Percentiles rank a stretch among this genome's conserved stretches.
Evolutionary conservation across 148 eudicot species (phyloP).

Genomic region (Dysphania ambrosioides): DNA sequence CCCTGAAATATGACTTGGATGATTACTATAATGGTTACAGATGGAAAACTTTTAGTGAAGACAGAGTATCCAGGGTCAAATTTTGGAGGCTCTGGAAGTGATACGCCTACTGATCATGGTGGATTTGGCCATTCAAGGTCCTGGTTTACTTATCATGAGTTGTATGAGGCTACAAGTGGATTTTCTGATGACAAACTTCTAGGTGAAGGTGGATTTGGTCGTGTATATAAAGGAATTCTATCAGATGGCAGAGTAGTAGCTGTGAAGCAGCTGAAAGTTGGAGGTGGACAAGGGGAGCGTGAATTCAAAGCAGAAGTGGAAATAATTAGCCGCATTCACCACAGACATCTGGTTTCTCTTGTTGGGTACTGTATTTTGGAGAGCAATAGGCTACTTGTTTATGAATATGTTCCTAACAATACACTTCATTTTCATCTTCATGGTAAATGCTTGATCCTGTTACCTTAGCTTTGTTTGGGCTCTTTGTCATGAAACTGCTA

Average conservation of each 20-base stretch:
- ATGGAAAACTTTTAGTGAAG: constrained; percentile 36
- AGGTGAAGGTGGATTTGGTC: constrained; percentile 80
- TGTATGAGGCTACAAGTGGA: constrained; percentile 51
- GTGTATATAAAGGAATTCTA: constrained; percentile 58
- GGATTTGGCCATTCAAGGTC: constrained; percentile 50
- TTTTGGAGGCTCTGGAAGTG: constrained; percentile 36
- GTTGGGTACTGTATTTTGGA: constrained; percentile 71
- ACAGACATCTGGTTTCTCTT: constrained; percentile 69
- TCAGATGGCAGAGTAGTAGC: constrained; percentile 60
- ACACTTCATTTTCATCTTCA: constrained; percentile 73
- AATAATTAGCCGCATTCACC: constrained; percentile 69
- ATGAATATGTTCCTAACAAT: constrained; percentile 66
- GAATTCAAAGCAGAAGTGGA: constrained; percentile 74
- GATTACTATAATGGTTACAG: constrained; percentile 30
- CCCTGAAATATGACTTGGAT: background rate
- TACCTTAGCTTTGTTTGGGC: constrained; percentile 1
- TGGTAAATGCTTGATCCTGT: constrained; percentile 38
- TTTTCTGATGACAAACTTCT: constrained; percentile 56
- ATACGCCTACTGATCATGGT: constrained; percentile 38
- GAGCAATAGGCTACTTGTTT: constrained; percentile 56
- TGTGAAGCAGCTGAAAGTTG: constrained; percentile 58
- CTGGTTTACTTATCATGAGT: constrained; percentile 58
- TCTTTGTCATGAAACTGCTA: constrained; percentile 11
- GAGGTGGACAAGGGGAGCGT: constrained; percentile 66
- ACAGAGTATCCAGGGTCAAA: constrained; percentile 34